Conservation (phyloP, 2,329 filamentous ascomycete genomes). For the Venturiaceae sp. region DNA sequence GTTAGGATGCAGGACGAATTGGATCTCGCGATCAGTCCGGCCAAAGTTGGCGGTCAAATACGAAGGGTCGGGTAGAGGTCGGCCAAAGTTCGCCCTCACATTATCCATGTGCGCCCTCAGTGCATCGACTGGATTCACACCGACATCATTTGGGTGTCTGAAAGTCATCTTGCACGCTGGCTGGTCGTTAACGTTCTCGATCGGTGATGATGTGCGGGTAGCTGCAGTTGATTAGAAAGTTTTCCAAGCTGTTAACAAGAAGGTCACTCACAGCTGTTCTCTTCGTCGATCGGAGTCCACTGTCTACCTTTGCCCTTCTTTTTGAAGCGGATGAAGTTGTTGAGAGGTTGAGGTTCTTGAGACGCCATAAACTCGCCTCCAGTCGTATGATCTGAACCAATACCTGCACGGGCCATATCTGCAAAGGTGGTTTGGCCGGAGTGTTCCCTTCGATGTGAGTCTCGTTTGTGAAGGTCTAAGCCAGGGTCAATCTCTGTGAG, state of each 20-base stretch:
- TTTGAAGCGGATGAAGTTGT: slow-evolving; percentile 11
- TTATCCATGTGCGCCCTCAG: slow-evolving; percentile 13
- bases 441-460: neutral
- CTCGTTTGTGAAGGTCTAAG: slow-evolving; percentile 7
- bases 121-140: slow-evolving; percentile 4
- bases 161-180: neutral
- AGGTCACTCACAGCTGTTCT: neutral
- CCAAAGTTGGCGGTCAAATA: slow-evolving; percentile 23
- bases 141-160: neutral
- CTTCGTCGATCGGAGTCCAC: slow-evolving; percentile 3
- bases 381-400: slow-evolving; percentile 11
- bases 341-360: slow-evolving; percentile 13
- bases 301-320: slow-evolving; percentile 1
- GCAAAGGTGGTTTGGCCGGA: slow-evolving; percentile 16
- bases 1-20: slow-evolving; percentile 37
- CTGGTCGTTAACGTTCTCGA: neutral
- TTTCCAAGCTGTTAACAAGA: neutral
- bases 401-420: slow-evolving; percentile 19
- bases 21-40: slow-evolving; percentile 29
- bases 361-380: slow-evolving; percentile 10
- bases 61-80: slow-evolving; percentile 29
- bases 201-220: neutral
- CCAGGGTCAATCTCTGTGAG: slow-evolving; percentile 13
- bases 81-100: slow-evolving; percentile 29
- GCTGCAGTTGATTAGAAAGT: neutral